phyloP scores from a whole-genome alignment of 1,284 basidiomycete genomes.

The Trametes hirsuta region DNA sequence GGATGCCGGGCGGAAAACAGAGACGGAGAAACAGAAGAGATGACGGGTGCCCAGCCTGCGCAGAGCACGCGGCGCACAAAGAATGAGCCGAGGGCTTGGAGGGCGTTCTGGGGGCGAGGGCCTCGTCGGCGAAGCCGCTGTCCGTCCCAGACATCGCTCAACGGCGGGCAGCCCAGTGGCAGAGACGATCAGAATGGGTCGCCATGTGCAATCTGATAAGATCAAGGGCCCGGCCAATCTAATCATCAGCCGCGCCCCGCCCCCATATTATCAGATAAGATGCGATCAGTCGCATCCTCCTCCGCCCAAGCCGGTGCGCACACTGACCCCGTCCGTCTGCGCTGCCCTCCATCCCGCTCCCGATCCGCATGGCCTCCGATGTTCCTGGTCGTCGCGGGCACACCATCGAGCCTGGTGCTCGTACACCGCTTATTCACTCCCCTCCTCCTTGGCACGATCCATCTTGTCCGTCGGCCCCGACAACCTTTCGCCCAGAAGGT shows the following conservation, averaged over 20 bases:
- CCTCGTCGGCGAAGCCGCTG: background rate
- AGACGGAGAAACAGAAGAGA: slow-evolving; percentile 15
- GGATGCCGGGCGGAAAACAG: background rate
- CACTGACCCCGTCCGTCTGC: background rate
- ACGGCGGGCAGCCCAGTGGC: background rate
- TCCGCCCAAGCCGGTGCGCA: slow-evolving; percentile 9
- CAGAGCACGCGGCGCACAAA: slow-evolving; percentile 1
- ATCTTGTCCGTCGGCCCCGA: slow-evolving; percentile 11
- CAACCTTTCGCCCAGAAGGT: slow-evolving; percentile 5
- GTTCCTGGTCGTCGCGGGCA: slow-evolving; percentile 6
- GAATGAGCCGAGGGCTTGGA: background rate
- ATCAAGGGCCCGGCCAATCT: slow-evolving; percentile 15
- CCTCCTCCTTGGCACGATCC: background rate
- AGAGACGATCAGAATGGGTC: slow-evolving; percentile 9
- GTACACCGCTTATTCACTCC: background rate
- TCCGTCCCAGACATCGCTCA: background rate
- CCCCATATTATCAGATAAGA: slow-evolving; percentile 25
- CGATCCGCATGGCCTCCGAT: slow-evolving; percentile 4
- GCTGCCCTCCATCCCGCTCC: background rate
- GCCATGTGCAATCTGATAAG: slow-evolving; percentile 25
- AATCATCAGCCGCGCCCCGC: slow-evolving; percentile 7
- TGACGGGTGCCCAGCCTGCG: background rate
- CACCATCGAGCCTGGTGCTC: background rate
- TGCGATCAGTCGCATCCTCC: slow-evolving; percentile 15
- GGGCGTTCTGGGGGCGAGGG: slow-evolving; percentile 1